A percentile compares a stretch with the other conserved stretches of the same genome.
These are phyloP conservation scores for Cudoniella acicularis DNA, from an alignment of 495 filamentous ascomycete genomes.

Conservation along the genomic window DNA sequence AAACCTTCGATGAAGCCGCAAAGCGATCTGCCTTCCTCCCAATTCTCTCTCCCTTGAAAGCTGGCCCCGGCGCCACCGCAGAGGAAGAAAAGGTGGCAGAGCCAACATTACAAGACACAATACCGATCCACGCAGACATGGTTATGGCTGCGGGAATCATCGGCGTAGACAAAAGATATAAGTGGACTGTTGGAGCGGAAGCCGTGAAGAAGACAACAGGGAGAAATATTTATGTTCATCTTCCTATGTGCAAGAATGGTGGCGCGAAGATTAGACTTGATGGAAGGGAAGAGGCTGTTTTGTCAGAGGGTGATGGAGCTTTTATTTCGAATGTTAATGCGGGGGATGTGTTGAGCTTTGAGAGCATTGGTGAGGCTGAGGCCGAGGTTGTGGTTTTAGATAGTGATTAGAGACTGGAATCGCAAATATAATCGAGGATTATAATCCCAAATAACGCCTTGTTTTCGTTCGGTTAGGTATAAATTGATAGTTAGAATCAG, in stretches of 20 bases:
- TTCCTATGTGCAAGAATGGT: constrained; percentile 72
- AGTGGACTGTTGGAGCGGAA: constrained; percentile 55
- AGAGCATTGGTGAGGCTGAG: constrained; percentile 62
- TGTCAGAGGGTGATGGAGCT: constrained; percentile 72
- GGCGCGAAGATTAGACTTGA: constrained; percentile 55
- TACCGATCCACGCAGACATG: constrained; percentile 77
- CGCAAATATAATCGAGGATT: too few relatives aligned
- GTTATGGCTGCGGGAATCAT: constrained; percentile 72
- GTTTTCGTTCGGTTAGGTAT: too few relatives aligned
- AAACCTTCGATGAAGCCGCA: constrained; percentile 59
- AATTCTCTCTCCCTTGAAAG: constrained; percentile 69
- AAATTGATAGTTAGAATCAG: too few relatives aligned
- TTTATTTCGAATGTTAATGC: constrained; percentile 55
- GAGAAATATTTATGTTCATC: constrained; percentile 71
- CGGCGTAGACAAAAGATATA: constrained; percentile 47
- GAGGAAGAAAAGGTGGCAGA: constrained; percentile 57
- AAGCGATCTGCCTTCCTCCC: constrained; percentile 65
- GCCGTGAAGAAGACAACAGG: constrained; percentile 41
- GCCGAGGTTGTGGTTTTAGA: constrained; percentile 67
- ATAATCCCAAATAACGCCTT: too few relatives aligned
- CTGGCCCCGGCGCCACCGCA: constrained; percentile 51
- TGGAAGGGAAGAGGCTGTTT: constrained; percentile 53
- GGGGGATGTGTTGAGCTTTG: constrained; percentile 56
- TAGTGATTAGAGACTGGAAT: constrained; percentile 19
- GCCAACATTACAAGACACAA: constrained; percentile 55